Base-by-base conservation (phyloP, 2,329 filamentous ascomycete species). In the Elsinoe australis region DNA sequence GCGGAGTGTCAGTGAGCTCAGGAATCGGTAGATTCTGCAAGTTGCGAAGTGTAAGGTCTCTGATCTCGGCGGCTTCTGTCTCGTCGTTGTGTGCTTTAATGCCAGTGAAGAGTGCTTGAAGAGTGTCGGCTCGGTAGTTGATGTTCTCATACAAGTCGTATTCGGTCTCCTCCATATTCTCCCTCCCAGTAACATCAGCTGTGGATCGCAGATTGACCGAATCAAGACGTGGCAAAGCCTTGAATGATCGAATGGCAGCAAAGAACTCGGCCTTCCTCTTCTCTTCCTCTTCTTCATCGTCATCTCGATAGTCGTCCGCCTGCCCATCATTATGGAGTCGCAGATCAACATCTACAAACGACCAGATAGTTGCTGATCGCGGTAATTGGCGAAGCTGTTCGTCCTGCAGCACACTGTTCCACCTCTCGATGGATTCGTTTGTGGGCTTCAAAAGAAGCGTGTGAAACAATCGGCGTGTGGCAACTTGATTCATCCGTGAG, bases 331-430 rank as follows among this genome's bases (percentile, higher is more conserved):
- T 22, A 22, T 46, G n/a, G 28, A 14, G 12, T 21, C 31, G 42
- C 4, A 48, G n/a, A 26, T 48, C 31, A 14, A 48, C 21, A 24
- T 36, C 45, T 9, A 12, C 12, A 38, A 36, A 46, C 9, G 42
- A 46, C 42, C 42, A 46, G 17, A 36, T 48, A 5, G 31, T 38
- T 31, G 38, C 14, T 18, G 9, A 5, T 26, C 15, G 24, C 7
- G 45, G 19, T 5, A 48, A 12, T 24, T 18, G 21, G 9, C 22
- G 45, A 4, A 48, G 18, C 10, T 22, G 17, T 9, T 36, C 24
- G 29, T 36, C 22, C 9, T 26, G 31, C 5, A 21, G 5, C 12
- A 38, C 15, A 2, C 18, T 14, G 12, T 19, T 32, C 42, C 42
- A 46, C 18, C 15, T 18, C 3, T 22, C 5, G 4, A 46, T 33